Evolutionary conservation across 495 filamentous ascomycete species (phyloP).

Genomic region (Podospora pseudoanserina): DNA sequence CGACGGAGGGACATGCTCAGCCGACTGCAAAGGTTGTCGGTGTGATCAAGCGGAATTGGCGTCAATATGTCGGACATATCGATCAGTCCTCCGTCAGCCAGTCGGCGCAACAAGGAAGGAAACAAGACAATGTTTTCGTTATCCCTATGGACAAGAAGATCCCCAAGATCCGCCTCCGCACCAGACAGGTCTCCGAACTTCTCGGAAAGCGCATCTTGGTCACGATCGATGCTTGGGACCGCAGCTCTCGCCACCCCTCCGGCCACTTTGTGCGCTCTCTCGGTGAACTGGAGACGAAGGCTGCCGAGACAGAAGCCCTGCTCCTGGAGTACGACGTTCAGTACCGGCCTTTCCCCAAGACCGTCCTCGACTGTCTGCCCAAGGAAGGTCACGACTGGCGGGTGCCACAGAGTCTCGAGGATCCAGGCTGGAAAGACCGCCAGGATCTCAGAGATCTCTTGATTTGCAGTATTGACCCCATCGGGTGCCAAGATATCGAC

Average conservation of each 20-base stretch:
- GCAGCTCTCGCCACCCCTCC: conserved; percentile 83
- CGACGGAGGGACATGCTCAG: conserved; percentile 72
- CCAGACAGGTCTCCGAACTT: conserved; percentile 81
- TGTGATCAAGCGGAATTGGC: conserved; percentile 90
- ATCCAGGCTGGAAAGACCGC: conserved; percentile 81
- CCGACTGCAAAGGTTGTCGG: conserved; percentile 93
- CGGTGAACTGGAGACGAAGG: conserved; percentile 91
- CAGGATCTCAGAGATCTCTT: conserved; percentile 79
- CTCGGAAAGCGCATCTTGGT: conserved; percentile 91
- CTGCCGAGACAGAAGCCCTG: conserved; percentile 91
- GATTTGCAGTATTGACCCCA: conserved; percentile 95
- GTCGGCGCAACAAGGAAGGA: conserved; percentile 64
- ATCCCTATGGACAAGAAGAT: conserved; percentile 97
- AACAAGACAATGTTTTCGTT: conserved; percentile 88
- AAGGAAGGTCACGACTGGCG: conserved; percentile 90
- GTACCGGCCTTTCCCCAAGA: conserved; percentile 94
- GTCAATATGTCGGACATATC: conserved; percentile 94
- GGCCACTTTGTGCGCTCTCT: conserved; percentile 93
- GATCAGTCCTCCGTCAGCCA: conserved; percentile 79
- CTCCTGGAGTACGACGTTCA: conserved; percentile 95
- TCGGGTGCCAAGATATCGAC: conserved; percentile 96
- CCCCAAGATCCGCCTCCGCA: conserved; percentile 90
- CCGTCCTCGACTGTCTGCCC: conserved; percentile 89
- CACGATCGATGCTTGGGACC: conserved; percentile 92
- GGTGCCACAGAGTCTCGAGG: conserved; percentile 69